Percentiles rank a stretch among this genome's conserved stretches.
Conservation (phyloP, 2,329 filamentous ascomycete species). For the Colletotrichum sp. region DNA sequence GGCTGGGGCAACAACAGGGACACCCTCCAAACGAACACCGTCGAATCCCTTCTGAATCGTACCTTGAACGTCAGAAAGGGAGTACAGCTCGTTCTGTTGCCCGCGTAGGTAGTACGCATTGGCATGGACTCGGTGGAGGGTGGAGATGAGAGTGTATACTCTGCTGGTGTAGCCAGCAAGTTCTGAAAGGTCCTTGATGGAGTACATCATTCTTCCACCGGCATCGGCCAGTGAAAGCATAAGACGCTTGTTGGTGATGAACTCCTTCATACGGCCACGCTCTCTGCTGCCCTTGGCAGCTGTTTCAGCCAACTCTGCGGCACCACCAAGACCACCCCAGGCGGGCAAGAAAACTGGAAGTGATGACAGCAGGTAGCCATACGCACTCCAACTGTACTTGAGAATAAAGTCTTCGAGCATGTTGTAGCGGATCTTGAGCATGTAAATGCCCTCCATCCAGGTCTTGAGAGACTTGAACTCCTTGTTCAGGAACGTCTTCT, state of each 20-base stretch:
- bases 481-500: conserved; percentile 88
- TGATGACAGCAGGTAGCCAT: conserved; percentile 92
- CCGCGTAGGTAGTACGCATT: conserved; percentile 80
- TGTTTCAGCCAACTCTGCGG: conserved; percentile 65
- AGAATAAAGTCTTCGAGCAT: conserved; percentile 98
- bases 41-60: conserved; percentile 96
- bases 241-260: conserved; percentile 97
- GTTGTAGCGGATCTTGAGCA: conserved; percentile 97
- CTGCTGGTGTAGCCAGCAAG: conserved; percentile 94
- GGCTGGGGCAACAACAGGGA: conserved; percentile 88
- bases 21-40: conserved; percentile 89
- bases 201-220: conserved; percentile 99
- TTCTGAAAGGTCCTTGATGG: conserved; percentile 96
- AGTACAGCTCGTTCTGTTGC: conserved; percentile 79
- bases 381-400: conserved; percentile 98
- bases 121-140: conserved; percentile 91
- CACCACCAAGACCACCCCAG: conserved; percentile 85
- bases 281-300: conserved; percentile 66
- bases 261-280: conserved; percentile 92
- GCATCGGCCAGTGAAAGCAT: conserved; percentile 98
- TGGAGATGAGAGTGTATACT: conserved; percentile 94
- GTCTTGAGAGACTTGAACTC: conserved; percentile 92
- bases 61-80: conserved; percentile 88
- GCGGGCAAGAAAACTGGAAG: conserved; percentile 93
- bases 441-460: conserved; percentile 99